A percentile compares a stretch with the other conserved stretches of the same genome.
Evolutionary conservation across 2,329 filamentous ascomycete species (phyloP).

Genomic region (Sarocladiaceae sp.): DNA sequence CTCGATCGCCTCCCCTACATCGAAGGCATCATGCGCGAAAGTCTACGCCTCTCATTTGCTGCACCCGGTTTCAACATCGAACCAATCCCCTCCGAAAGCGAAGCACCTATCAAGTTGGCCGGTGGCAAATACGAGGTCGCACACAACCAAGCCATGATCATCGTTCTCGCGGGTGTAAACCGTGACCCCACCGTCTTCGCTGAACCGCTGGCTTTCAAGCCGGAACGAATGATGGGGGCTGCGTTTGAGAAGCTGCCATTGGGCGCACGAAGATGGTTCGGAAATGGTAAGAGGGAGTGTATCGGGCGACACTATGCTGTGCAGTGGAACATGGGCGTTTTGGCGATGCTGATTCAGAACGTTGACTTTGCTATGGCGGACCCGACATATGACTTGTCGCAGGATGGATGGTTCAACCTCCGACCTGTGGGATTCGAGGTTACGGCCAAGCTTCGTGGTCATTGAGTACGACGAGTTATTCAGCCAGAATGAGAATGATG

Average conservation of each 20-base stretch:
- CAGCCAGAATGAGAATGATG: too few relatives aligned
- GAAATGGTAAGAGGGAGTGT: conserved; percentile 48
- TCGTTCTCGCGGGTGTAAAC: conserved; percentile 47
- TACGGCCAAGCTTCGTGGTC: conserved; percentile 28
- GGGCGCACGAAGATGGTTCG: conserved; percentile 46
- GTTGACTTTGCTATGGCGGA: conserved; percentile 42
- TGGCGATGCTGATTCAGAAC: conserved; percentile 38
- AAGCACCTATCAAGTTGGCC: conserved; percentile 40
- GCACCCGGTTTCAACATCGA: conserved; percentile 54
- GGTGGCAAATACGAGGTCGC: conserved; percentile 46
- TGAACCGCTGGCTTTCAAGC: conserved; percentile 39
- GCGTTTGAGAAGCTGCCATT: conserved; percentile 36
- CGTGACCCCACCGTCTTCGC: conserved; percentile 44
- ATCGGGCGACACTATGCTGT: conserved; percentile 47
- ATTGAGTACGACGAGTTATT: too few relatives aligned
- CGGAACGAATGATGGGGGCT: conserved; percentile 46
- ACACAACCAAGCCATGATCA: conserved; percentile 44
- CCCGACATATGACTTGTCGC: conserved; percentile 32
- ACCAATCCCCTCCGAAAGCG: conserved; percentile 34
- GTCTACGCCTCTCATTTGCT: conserved; percentile 48
- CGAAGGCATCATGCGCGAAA: conserved; percentile 49
- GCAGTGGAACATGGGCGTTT: conserved; percentile 38
- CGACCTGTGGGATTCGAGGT: conserved; percentile 42
- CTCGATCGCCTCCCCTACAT: conserved; percentile 48
- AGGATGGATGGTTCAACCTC: conserved; percentile 51